phyloP scores from a whole-genome alignment of 257 asterid species.

The Nicotiana attenuata region DNA sequence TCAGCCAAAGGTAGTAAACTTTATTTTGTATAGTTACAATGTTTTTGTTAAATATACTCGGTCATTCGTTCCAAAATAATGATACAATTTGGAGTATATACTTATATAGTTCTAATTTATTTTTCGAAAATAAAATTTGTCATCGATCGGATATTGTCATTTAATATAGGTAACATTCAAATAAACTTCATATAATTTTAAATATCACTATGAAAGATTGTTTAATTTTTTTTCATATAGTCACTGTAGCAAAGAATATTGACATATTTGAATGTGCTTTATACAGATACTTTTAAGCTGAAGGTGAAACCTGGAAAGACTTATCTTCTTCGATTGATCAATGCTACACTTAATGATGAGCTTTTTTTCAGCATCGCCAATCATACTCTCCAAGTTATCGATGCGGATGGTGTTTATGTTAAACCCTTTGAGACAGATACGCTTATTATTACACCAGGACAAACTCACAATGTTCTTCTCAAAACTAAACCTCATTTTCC shows the following conservation, averaged over 20 bases:
- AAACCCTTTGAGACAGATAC: conserved; percentile 44
- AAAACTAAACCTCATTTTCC: conserved; percentile 35
- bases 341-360: conserved; percentile 60
- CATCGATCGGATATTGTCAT: too few species aligned
- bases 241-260: not conserved
- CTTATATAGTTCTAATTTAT: too few species aligned
- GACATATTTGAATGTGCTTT: not conserved
- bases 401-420: conserved; percentile 45
- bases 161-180: too few species aligned
- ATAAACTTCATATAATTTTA: too few species aligned
- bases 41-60: too few species aligned
- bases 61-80: too few species aligned
- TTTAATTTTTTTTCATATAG: too few species aligned
- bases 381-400: conserved; percentile 43
- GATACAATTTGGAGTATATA: too few species aligned
- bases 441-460: conserved; percentile 51
- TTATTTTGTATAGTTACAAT: not conserved
- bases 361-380: conserved; percentile 56
- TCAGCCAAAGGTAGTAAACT: conserved; percentile 42
- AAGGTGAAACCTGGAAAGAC: conserved; percentile 53
- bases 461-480: conserved; percentile 51
- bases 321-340: conserved; percentile 58
- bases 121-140: too few species aligned
- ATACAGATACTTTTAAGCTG: conserved; percentile 45
- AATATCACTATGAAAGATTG: too few species aligned